Evolutionary conservation across 1,284 basidiomycete species (phyloP), one percentile per base, ranked within the genome.

Genomic region (Stygiomarasmius scandens): DNA sequence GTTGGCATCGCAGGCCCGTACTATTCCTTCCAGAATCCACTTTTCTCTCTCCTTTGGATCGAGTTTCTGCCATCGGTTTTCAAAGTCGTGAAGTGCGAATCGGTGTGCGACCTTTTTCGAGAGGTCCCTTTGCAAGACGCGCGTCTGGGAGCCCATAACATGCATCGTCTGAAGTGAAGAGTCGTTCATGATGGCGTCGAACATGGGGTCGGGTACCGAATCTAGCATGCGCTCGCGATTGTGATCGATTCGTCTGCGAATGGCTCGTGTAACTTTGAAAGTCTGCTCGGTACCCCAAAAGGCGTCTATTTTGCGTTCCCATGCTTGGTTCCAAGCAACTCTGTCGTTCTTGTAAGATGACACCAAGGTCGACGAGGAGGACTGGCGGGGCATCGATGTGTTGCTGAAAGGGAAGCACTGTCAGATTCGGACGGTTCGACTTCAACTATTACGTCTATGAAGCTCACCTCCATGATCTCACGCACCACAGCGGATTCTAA

Each of bases 1-100:
- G 20, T 24, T 44, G 22, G 52, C 41, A n/a, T 44, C 38, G 25
- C 36, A 45, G 16, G 52, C 43, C 22, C 52, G 23, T 14, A n/a
- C 20, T 14, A 53, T 36, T 14, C 52, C 52, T 22, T 53, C 52
- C 12, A 53, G 11, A 10, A 53, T 53, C 52, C 52, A 53, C 38
- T 53, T 43, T 22, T 53, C 52, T 25, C 52, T 25, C 24, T 53
- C 52, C 16, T 44, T 24, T 9, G 1, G 1, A 29, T 24, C 45
- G 14, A 44, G n/a, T 16, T 53, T 41, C n/a, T n/a, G 25, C 52
- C 52, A 53, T 1, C 22, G 38, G 10, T 53, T n/a, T n/a, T n/a
- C n/a, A n/a, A n/a, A n/a, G n/a, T n/a, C n/a, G n/a, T n/a, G n/a
- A n/a, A n/a, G n/a, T n/a, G n/a, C n/a, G n/a, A n/a, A n/a, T n/a